These are phyloP conservation scores for Eimeria falciformis DNA, from an alignment of 169 alveolate species.

Conservation along the genomic window DNA sequence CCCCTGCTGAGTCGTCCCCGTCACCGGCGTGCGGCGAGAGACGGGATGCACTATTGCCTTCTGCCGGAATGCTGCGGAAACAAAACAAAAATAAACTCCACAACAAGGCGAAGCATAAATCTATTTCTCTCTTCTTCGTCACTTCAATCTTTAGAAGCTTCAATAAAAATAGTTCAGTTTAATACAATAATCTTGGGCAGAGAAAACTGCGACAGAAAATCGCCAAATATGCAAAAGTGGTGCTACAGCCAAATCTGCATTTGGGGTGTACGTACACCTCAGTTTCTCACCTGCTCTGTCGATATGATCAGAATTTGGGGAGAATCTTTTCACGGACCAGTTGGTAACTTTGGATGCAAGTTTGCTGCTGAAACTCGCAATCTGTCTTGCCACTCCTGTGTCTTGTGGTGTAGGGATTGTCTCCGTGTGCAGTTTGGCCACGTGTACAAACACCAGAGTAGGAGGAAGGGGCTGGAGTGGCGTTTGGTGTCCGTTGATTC, in stretches of 20 bases:
- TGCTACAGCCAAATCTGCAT: no score
- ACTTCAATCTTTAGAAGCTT: background rate
- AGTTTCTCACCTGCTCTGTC: constrained; percentile 21
- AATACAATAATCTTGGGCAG: no score
- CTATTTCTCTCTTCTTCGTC: background rate
- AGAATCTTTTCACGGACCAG: constrained; percentile 45
- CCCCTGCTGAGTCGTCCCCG: constrained; percentile 30
- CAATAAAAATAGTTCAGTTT: background rate
- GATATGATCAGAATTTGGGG: constrained; percentile 13
- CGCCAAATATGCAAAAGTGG: background rate
- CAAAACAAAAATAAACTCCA: background rate
- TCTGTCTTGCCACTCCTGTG: constrained; percentile 26
- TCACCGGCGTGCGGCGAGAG: constrained; percentile 14
- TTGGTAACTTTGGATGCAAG: constrained; percentile 48
- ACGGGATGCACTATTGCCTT: constrained; percentile 20
- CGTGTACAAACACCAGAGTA: constrained; percentile 22
- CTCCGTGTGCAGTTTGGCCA: constrained; percentile 47
- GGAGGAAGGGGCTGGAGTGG: constrained; percentile 1
- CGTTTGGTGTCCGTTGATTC: background rate
- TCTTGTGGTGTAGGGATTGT: background rate
- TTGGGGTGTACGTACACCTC: no score
- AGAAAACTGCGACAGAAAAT: no score
- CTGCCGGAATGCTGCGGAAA: constrained; percentile 45
- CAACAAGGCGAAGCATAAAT: background rate
- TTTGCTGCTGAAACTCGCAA: constrained; percentile 53